These are phyloP conservation scores for Chaetomium cochliodes DNA, from an alignment of 495 filamentous ascomycete species.

Conservation along the genomic window DNA sequence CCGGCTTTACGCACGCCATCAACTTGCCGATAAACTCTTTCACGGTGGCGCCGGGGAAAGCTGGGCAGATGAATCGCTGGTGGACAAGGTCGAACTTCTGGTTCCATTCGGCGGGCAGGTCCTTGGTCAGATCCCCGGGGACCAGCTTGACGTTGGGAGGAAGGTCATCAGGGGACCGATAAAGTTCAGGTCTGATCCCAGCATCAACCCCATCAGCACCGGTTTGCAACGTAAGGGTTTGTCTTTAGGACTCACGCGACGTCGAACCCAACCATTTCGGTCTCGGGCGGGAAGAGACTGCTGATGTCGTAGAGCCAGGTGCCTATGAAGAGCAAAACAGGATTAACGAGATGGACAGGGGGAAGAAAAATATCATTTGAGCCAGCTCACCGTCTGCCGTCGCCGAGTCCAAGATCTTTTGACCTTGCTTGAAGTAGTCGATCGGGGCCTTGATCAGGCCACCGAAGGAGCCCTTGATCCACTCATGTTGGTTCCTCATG, in stretches of 20 bases:
- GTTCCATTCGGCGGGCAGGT: neutral
- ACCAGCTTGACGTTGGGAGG: neutral
- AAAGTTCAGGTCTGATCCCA: neutral
- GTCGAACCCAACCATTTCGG: neutral
- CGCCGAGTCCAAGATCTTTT: constrained; percentile 3
- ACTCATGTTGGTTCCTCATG: constrained; percentile 3
- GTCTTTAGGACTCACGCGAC: neutral
- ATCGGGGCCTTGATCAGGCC: constrained; percentile 5
- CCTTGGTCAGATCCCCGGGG: neutral
- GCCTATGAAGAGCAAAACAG: neutral
- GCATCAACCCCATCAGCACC: neutral
- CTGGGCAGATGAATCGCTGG: neutral
- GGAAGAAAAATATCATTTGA: neutral
- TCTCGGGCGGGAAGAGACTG: constrained; percentile 2
- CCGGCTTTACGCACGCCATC: neutral
- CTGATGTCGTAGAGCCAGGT: constrained; percentile 2
- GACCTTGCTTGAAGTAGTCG: neutral
- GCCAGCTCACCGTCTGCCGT: neutral
- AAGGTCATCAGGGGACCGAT: neutral
- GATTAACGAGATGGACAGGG: neutral
- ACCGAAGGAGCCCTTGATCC: constrained; percentile 8
- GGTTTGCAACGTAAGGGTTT: neutral
- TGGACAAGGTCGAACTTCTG: constrained; percentile 1
- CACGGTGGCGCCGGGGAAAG: neutral
- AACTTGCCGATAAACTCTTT: neutral